Percentiles rank a stretch among this genome's conserved stretches.
Evolutionary conservation across 2,329 filamentous ascomycete genomes (phyloP).

Genomic region (Cladobotryum protrusum): DNA sequence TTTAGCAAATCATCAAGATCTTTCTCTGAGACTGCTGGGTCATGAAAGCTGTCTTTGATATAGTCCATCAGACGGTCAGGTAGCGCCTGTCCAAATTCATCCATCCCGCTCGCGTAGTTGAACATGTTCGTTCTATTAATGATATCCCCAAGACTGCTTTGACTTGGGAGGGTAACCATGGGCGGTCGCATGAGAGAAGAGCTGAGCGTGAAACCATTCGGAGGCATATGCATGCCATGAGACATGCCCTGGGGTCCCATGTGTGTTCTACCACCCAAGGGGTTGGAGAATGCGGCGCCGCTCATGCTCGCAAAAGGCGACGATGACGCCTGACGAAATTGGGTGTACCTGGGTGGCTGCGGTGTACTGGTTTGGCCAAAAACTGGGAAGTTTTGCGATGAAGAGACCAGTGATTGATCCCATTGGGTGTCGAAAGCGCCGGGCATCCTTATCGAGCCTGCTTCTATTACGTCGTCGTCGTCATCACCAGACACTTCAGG

Average conservation of each 20-base stretch:
- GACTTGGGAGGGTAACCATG: not conserved
- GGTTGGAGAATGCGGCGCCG: too few relatives aligned
- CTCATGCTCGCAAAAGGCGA: too few relatives aligned
- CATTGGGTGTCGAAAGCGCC: too few relatives aligned
- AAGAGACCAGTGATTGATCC: too few relatives aligned
- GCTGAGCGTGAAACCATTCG: not conserved
- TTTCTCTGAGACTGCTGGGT: constrained; percentile 41
- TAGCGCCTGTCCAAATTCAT: constrained; percentile 32
- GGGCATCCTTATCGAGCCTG: too few relatives aligned
- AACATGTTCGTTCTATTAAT: constrained; percentile 33
- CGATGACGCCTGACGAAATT: too few relatives aligned
- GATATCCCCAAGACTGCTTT: constrained; percentile 23
- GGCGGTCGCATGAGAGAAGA: not conserved
- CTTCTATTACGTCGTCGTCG: not conserved
- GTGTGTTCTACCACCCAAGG: too few relatives aligned
- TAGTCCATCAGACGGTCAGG: constrained; percentile 26
- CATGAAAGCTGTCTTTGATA: constrained; percentile 30
- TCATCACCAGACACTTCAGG: not conserved
- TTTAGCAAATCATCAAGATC: constrained; percentile 65
- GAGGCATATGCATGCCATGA: not conserved
- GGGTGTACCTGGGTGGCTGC: too few relatives aligned
- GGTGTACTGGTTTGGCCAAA: too few relatives aligned
- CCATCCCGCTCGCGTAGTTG: constrained; percentile 30
- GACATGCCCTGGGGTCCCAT: too few relatives aligned
- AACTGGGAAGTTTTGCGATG: too few relatives aligned